Base-by-base conservation (phyloP, 768 basidiomycete genomes). In the Rhizopogon roseolus region DNA sequence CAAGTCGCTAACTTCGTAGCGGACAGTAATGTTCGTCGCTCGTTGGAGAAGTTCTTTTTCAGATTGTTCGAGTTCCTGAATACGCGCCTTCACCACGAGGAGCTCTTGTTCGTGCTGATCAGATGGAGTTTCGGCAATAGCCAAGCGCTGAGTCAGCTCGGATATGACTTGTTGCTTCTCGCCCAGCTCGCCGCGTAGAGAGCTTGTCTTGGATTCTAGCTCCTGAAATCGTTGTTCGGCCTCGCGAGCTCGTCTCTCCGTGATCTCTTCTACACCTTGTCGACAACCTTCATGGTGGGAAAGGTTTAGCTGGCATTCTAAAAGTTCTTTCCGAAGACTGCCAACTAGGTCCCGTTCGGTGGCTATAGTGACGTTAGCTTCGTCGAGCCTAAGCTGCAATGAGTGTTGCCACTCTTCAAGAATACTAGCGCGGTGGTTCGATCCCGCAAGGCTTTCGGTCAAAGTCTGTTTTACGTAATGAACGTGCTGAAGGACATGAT, bases 1-100 rank as follows among this genome's bases (percentile, higher is more conserved):
- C 75, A 84, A 57, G 46, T 77, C 69, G 17, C 76, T 74, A 4
- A 63, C 62, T 50, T 76, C 63, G 52, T 83, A 81, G 54, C 82
- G 73, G 37, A 58, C 46, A 28, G 65, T 67, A 32, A 69, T 65
- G 32, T 53, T 65, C 37, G 17, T 34, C 51, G 70, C 57, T 64
- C 70, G 50, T 43, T 60, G 48, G 56, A 56, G n/a, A 50, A 64
- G 52, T 68, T 62, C 52, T 65, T 54, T 56, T 64, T 69, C 54
- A 56, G 59, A 32, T 58, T 57, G 62, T 63, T 71, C 61, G 39
- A 70, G 46, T 53, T 70, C 60, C 37, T 45, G 11, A 19, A 69
- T 44, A 46, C 65, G 70, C 19, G 16, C 42, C 29, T 60, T 57
- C 50, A 63, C 41, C 4, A 38, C 41, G 16, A 46, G 60, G 36